Evolutionary conservation across 164 flowering plant genomes (phyloP), one percentile per base, ranked within the genome.

Genomic region (Sextonia rubra): DNA sequence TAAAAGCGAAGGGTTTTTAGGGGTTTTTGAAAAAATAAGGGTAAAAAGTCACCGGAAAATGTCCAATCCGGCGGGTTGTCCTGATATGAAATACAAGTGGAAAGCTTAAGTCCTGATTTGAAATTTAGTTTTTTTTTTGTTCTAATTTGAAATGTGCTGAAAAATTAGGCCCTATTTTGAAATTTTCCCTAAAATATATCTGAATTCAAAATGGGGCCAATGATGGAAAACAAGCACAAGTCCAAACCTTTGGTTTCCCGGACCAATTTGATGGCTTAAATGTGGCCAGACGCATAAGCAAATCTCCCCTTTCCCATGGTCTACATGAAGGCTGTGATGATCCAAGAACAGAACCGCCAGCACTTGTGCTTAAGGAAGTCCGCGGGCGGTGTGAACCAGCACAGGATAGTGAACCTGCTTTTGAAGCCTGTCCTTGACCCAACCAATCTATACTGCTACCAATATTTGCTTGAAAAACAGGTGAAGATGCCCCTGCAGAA

Each of bases 271-370:
- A 83, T 66, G 97, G 99, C 79, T 83, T 89, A 75, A 92, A 96
- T 22, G 99, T 90, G 44, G 97, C 89, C 68, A 96, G 83, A 44
- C 99, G 97, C 79, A 97, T 86, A 44, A 96, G 85, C 66, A 96
- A 77, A 83, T 96, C 99, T 72, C 90, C 97, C 78, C 97, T 87
- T 73, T 93, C 97, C 99, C 99, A 96, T 67, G 99, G 99, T 72
- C 98, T 88, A 77, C 98, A 96, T 20, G 92, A 91, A 75, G 89
- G 78, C 75, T 83, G 86, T 52, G 90, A 88, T 71, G 91, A 83
- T 71, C 94, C 97, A 78, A 89, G 85, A 73, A 87, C 88, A 75
- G 93, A 91, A 66, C 89, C 92, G 68, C 91, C 91, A 60, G 85
- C 94, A 85, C 88, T 89, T 15, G 91, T 86, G 85, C 98, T 91